Evolutionary conservation across 257 asterid genomes (phyloP).

Genomic region (Nicotiana obtusifolia): DNA sequence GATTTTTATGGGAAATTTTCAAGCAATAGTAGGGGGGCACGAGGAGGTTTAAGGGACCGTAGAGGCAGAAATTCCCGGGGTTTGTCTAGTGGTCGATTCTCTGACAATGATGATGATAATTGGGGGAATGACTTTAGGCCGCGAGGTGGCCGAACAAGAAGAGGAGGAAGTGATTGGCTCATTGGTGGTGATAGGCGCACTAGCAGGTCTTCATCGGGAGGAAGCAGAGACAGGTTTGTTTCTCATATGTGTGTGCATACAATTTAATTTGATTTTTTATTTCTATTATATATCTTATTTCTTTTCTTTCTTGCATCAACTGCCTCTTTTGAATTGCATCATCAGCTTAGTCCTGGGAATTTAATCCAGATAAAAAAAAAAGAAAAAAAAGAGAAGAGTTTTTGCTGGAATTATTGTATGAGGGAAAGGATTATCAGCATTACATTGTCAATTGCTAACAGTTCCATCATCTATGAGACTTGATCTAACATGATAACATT

Average conservation of each 20-base stretch:
- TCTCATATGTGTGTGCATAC: not conserved
- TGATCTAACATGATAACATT: not conserved
- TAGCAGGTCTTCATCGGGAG: conserved; percentile 56
- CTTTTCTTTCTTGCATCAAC: not conserved
- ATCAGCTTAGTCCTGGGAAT: not conserved
- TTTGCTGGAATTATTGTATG: not conserved
- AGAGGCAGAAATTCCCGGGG: conserved; percentile 56
- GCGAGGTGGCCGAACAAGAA: conserved; percentile 39
- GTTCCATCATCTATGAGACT: not conserved
- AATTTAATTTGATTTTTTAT: not conserved
- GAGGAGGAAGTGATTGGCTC: conserved; percentile 78
- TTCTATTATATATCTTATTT: not conserved
- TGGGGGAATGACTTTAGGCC: conserved; percentile 33
- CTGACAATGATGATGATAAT: conserved; percentile 32
- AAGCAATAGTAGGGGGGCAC: conserved; percentile 44
- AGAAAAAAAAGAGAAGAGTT: not conserved
- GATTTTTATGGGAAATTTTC: conserved; percentile 83
- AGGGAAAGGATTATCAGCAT: not conserved
- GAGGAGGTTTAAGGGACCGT: conserved; percentile 55
- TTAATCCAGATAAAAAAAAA: not conserved
- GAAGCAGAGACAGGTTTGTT: conserved; percentile 48
- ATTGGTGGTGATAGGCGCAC: conserved; percentile 51
- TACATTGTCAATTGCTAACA: not conserved
- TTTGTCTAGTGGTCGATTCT: conserved; percentile 37
- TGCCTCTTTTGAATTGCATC: not conserved